Conservation (phyloP, 129 eudicot species). For the Solidago caesia region DNA sequence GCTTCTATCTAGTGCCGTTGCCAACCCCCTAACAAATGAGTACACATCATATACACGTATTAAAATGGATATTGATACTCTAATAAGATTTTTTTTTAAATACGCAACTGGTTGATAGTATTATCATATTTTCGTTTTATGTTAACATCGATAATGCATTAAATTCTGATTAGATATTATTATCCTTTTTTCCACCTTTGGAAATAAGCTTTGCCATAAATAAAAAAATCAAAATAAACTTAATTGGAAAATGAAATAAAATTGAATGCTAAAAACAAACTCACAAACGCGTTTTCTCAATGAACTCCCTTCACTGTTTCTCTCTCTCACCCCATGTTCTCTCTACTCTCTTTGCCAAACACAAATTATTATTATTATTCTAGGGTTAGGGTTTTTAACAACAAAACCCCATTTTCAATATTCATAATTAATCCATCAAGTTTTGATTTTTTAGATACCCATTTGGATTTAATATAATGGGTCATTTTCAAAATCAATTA, state of each 20-base stretch:
- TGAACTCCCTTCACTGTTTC: constrained; percentile 38
- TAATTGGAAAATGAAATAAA: neutral
- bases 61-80: too few species aligned
- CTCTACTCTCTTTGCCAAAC: constrained; percentile 28
- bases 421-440: constrained; percentile 11
- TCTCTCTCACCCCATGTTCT: constrained; percentile 35
- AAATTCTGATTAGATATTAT: neutral
- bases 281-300: constrained; percentile 54
- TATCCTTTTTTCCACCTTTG: neutral
- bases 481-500: constrained; percentile 46
- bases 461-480: constrained; percentile 57
- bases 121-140: too few species aligned
- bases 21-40: too few species aligned
- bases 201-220: constrained; percentile 3
- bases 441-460: constrained; percentile 40
- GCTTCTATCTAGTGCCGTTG: too few species aligned
- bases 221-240: neutral
- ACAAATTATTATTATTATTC: constrained; percentile 14
- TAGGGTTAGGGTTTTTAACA: constrained; percentile 59
- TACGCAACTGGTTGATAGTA: too few species aligned
- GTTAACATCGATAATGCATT: neutral
- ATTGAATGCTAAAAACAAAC: constrained; percentile 15
- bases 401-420: constrained; percentile 32
- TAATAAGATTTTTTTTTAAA: too few species aligned
- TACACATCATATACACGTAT: too few species aligned